Base-by-base conservation (phyloP, 257 asterid genomes). In the Jacaranda mimosifolia region DNA sequence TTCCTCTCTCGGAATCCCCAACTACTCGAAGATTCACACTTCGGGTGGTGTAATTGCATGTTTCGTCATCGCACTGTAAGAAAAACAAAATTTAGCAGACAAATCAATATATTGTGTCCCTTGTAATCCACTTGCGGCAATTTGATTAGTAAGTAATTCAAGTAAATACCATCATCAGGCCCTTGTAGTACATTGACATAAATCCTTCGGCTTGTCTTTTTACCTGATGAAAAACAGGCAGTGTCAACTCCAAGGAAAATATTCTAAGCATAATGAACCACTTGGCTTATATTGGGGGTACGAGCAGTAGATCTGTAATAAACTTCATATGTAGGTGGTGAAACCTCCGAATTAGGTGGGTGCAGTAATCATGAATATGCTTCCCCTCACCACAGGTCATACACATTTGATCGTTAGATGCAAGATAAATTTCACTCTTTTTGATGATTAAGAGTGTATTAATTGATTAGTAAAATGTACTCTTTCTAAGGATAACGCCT, bases 1-100 rank as follows among this genome's bases (percentile, higher is more conserved):
- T 96, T 80, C 99, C 99, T 81, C 92, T 85, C 77, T 89, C 91
- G 2, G 90, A 86, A 69, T 91, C 97, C 19, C 97, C 97, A 39
- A 93, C 72, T 56, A 86, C 88, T 67, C 95, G 92, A 76, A 91
- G 89, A 77, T 88, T 96, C 85, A 93, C 86, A 78, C 96, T 83
- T 43, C 95, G 97, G 12, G 97, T 83, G 12, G 87, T 83, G 85
- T 86, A 93, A 67, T 90, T 90, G 92, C 99, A 96, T 13, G 96
- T 93, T 87, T 96, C 99, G 19, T 96, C 99, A 46, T 96, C 98
- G 40, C 98, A 96, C 99, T 96, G 90, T 42, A 70, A 81, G 48
- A 26, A 66, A 26, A 74, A 70, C 13, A 53, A 63, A 49, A 42
- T 26, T 60, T 53, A 70, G 78, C 2, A 17, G 19, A 36, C 36